These are phyloP conservation scores for Syzygium grande DNA, from an alignment of 345 rosid genomes.

Conservation along the genomic window DNA sequence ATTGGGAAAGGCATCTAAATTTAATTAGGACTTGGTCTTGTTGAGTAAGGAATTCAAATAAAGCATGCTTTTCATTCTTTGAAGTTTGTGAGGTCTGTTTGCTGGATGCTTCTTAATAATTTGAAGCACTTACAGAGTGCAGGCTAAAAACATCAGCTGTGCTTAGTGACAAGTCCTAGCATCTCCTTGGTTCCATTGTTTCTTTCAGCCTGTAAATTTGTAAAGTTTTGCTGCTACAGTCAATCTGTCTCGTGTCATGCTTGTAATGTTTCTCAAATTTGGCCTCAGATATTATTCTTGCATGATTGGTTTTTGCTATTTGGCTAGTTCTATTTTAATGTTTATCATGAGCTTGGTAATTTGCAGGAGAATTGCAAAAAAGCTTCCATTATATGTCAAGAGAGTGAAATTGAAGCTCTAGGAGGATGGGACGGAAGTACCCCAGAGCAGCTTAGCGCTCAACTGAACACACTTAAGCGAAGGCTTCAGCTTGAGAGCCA, in stretches of 20 bases:
- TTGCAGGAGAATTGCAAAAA: conserved; percentile 67
- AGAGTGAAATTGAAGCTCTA: conserved; percentile 70
- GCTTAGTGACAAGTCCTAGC: neutral
- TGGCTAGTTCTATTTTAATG: neutral
- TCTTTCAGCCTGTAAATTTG: neutral
- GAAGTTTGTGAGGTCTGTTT: neutral
- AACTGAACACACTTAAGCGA: conserved; percentile 48
- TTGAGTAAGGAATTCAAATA: neutral
- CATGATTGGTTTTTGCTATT: neutral
- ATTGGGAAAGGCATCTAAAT: neutral
- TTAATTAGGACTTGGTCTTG: neutral
- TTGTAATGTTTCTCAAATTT: neutral
- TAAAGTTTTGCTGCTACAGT: neutral
- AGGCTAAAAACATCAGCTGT: neutral
- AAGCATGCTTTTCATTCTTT: neutral
- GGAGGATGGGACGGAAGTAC: conserved; percentile 73
- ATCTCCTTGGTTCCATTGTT: neutral
- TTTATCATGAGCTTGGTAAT: neutral
- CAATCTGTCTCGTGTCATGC: neutral
- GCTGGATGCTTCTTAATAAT: neutral
- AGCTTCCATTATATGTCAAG: conserved; percentile 95
- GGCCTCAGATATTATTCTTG: neutral
- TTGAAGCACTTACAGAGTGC: neutral
- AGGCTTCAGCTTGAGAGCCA: conserved; percentile 72
- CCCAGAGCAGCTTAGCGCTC: conserved; percentile 83